Base-by-base conservation (phyloP, 805 yeast species). In the Monosporozyma aerobia region DNA sequence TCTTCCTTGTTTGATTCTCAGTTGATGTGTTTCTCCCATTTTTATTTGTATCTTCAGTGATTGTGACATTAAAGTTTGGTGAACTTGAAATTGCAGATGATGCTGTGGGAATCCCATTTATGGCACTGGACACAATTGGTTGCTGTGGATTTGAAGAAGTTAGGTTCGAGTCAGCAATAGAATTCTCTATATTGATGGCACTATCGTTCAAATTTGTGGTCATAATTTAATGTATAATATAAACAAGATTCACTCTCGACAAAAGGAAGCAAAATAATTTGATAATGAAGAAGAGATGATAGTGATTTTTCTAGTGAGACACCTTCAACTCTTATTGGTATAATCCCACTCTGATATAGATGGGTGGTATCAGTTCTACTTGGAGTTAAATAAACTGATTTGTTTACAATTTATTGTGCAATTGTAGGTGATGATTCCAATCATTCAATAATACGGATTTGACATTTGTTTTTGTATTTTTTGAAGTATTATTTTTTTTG, bases 1-100 rank as follows among this genome's bases (percentile, higher is more conserved):
- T 61, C 61, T 84, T 83, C 49, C 86, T 73, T 16, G 33, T 37
- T 14, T 27, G 33, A 7, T 35, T 16, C 8, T 44, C 47, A 8
- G 30, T 29, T 7, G 46, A 13, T 16, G 44, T 22, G 10, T 10
- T 44, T 11, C 3, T 44, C 22, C 32, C 23, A 44, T 30, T 29
- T 5, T 41, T 44, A 27, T 29, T 27, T 27, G 32, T 23, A 25
- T 5, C 13, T 8, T 13, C 8, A 16, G 25, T 25, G 35, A 9
- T 32, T 9, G 32, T 14, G 14, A 5, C 22, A 13, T 10, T 30
- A 10, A 23, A 13, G 11, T 16, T 46, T 32, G 48, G 6, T 7
- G 48, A 7, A 19, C 5, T 8, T 16, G 48, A 9, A 33, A 22
- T 30, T 25, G 11, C 14, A 40, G 44, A 10, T 19, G 16, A 39